Evolutionary conservation across 148 eudicot genomes (phyloP).

Genomic region (Linanthus parryae): DNA sequence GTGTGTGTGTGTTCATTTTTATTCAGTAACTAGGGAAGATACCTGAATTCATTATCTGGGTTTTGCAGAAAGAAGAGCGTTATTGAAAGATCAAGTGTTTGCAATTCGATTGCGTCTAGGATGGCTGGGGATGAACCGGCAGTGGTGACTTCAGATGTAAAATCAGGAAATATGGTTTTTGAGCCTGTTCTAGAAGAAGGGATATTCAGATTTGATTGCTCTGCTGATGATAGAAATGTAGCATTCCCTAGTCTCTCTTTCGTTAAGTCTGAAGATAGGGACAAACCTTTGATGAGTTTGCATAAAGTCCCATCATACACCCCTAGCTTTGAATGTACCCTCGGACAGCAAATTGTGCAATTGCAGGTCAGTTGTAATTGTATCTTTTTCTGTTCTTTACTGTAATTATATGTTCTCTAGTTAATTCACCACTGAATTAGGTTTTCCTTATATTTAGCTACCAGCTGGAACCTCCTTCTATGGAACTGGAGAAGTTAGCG

Average conservation of each 20-base stretch:
- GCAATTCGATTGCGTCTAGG: conserved; percentile 17
- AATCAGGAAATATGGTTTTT: conserved; percentile 61
- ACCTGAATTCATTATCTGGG: conserved; percentile 11
- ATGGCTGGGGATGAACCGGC: conserved; percentile 44
- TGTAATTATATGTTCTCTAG: neutral
- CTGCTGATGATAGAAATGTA: conserved; percentile 54
- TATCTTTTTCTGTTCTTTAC: neutral
- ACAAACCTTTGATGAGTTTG: conserved; percentile 41
- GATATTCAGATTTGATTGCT: conserved; percentile 82
- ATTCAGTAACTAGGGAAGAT: conserved; percentile 1
- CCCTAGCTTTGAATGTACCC: conserved; percentile 57
- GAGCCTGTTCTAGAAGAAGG: conserved; percentile 90
- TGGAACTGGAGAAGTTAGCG: conserved; percentile 99
- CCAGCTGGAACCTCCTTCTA: conserved; percentile 82
- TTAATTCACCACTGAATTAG: neutral
- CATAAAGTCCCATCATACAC: conserved; percentile 47
- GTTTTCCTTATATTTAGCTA: conserved; percentile 34
- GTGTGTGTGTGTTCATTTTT: neutral
- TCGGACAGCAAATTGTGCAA: conserved; percentile 62
- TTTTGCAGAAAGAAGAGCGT: conserved; percentile 21
- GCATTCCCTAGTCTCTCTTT: conserved; percentile 89
- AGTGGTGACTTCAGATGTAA: conserved; percentile 26
- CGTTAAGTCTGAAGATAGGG: conserved; percentile 53
- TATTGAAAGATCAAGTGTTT: conserved; percentile 13
- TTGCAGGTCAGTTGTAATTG: conserved; percentile 47